Percentiles rank a stretch among this genome's conserved stretches.
These are phyloP conservation scores for Esteya vermicola DNA, from an alignment of 2,329 filamentous ascomycete genomes.

Conservation along the genomic window DNA sequence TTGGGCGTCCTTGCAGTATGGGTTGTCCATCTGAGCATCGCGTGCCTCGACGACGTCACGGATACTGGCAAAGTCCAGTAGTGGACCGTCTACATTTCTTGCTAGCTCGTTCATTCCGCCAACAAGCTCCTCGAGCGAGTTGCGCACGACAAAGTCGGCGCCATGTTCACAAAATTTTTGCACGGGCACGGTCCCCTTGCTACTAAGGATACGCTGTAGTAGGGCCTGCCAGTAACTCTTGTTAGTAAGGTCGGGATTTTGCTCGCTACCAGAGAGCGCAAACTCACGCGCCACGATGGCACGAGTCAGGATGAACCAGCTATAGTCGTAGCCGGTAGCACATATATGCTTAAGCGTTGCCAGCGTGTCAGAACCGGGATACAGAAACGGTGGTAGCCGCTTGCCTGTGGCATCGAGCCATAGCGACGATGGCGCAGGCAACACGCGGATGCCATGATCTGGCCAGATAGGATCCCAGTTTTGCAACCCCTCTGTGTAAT, in stretches of 20 bases:
- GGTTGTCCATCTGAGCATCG: constrained; percentile 40
- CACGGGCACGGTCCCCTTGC: constrained; percentile 37
- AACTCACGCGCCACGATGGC: constrained; percentile 47
- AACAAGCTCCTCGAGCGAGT: constrained; percentile 40
- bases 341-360: constrained; percentile 45
- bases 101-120: constrained; percentile 44
- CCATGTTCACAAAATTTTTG: constrained; percentile 46
- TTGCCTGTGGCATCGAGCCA: constrained; percentile 49
- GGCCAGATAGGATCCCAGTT: constrained; percentile 53
- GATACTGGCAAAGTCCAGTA: constrained; percentile 29
- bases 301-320: constrained; percentile 47
- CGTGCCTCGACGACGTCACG: constrained; percentile 33
- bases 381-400: constrained; percentile 40
- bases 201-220: constrained; percentile 32
- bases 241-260: constrained; percentile 45
- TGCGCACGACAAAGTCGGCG: constrained; percentile 43
- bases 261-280: constrained; percentile 46
- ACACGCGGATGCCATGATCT: constrained; percentile 42
- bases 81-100: constrained; percentile 27
- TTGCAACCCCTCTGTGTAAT: constrained; percentile 47
- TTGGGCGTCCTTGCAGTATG: constrained; percentile 45
- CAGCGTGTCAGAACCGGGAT: constrained; percentile 42
- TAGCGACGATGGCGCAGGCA: constrained; percentile 46
- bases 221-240: constrained; percentile 42
- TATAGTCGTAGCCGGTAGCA: constrained; percentile 46